Percentiles rank a stretch among this genome's conserved stretches.
These are phyloP conservation scores for Ceratonia siliqua DNA, from an alignment of 306 rosid species.

Conservation along the genomic window DNA sequence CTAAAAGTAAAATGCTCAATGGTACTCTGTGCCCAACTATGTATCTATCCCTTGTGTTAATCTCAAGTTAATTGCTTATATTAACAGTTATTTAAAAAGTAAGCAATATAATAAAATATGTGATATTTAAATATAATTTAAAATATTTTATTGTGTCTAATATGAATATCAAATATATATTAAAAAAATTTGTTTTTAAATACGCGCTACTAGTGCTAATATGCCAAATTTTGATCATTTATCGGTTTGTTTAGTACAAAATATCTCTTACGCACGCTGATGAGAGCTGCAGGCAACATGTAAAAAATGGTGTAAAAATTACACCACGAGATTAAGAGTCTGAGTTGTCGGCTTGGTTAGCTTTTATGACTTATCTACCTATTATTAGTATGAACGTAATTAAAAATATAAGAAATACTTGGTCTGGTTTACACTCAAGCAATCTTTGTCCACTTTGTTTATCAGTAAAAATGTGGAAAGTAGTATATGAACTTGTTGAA, in stretches of 20 bases:
- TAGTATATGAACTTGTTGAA: slow-evolving; percentile 28
- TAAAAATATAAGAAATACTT: neutral
- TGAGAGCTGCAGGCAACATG: slow-evolving; percentile 17
- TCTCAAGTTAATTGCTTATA: neutral
- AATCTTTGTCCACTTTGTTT: neutral
- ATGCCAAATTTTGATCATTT: neutral
- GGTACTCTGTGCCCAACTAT: neutral
- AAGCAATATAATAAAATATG: too few relatives aligned
- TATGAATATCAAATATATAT: too few relatives aligned
- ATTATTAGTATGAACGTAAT: slow-evolving; percentile 20
- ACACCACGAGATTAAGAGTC: neutral
- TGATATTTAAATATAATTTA: too few relatives aligned
- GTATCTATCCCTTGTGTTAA: neutral
- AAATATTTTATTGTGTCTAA: too few relatives aligned
- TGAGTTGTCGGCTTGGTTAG: slow-evolving; percentile 1
- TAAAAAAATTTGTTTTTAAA: too few relatives aligned
- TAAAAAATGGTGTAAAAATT: slow-evolving; percentile 1
- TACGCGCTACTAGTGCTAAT: neutral
- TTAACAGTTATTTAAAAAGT: neutral
- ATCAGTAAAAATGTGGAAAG: slow-evolving; percentile 10
- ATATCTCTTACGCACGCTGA: neutral
- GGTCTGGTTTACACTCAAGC: neutral
- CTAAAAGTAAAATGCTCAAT: neutral
- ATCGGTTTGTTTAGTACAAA: neutral
- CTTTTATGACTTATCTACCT: neutral